Evolutionary conservation across 768 basidiomycete genomes (phyloP).

Genomic region (Suillus plorans): DNA sequence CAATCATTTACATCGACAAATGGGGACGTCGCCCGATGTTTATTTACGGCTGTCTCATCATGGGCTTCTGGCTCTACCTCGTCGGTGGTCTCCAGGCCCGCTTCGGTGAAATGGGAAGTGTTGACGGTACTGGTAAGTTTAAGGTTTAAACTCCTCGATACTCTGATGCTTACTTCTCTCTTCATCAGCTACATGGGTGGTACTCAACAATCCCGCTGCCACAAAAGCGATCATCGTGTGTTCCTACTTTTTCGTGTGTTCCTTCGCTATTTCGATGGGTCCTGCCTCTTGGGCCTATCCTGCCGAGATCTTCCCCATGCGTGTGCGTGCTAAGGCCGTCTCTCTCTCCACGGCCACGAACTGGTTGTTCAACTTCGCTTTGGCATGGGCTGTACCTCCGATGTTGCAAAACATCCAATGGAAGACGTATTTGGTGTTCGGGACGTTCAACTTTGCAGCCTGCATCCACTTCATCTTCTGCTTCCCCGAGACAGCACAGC

Average conservation of each 20-base stretch:
- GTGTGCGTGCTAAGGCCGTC: constrained; percentile 63
- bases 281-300: constrained; percentile 77
- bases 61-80: constrained; percentile 78
- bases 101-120: constrained; percentile 61
- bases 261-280: constrained; percentile 75
- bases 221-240: constrained; percentile 76
- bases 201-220: constrained; percentile 49
- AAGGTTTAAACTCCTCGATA: neutral
- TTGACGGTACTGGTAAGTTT: constrained; percentile 36
- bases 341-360: constrained; percentile 44
- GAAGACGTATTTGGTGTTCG: constrained; percentile 80
- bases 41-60: constrained; percentile 58
- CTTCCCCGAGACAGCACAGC: constrained; percentile 76
- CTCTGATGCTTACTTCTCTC: neutral
- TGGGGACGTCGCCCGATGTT: constrained; percentile 82
- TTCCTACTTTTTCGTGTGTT: constrained; percentile 76
- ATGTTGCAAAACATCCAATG: constrained; percentile 65
- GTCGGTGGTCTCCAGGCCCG: constrained; percentile 74
- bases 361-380: constrained; percentile 72
- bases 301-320: constrained; percentile 68
- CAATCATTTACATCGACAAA: constrained; percentile 65
- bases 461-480: constrained; percentile 74
- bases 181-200: constrained; percentile 53
- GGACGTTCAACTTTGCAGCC: constrained; percentile 71
- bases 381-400: constrained; percentile 76